These are phyloP conservation scores for Colletotrichum simmondsii DNA, from an alignment of 2,329 filamentous ascomycete species.

Conservation along the genomic window DNA sequence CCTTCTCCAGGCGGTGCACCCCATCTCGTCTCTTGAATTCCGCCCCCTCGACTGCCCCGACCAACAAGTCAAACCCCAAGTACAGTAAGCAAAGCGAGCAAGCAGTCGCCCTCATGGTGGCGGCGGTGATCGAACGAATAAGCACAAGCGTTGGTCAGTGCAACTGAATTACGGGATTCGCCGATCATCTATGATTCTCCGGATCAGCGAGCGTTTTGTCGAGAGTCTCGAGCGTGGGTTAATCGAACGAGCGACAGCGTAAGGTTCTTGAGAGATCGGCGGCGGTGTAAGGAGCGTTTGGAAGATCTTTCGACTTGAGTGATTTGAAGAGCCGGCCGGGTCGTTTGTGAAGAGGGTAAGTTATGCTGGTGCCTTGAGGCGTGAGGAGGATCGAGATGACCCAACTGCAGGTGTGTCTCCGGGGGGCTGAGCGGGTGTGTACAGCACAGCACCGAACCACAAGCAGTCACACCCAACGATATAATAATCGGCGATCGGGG, in stretches of 20 bases:
- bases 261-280: background rate
- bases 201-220: constrained; percentile 1
- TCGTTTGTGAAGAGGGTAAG: constrained; percentile 27
- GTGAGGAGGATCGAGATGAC: constrained; percentile 24
- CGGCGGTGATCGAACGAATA: background rate
- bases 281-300: background rate
- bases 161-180: background rate
- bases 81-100: constrained; percentile 19
- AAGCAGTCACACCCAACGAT: constrained; percentile 30
- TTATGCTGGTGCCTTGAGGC: constrained; percentile 22
- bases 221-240: background rate
- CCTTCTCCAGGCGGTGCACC: constrained; percentile 45
- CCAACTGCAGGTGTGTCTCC: constrained; percentile 15
- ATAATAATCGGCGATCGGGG: constrained; percentile 13
- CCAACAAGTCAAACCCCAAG: background rate
- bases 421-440: constrained; percentile 31
- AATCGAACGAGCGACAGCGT: background rate
- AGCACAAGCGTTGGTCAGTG: constrained; percentile 1
- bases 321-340: background rate
- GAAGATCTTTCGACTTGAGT: background rate
- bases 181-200: constrained; percentile 13
- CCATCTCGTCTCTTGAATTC: constrained; percentile 44
- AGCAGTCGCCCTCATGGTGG: constrained; percentile 3
- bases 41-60: constrained; percentile 29
- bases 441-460: constrained; percentile 23